Percentiles rank a stretch among this genome's conserved stretches.
Conservation (phyloP, 345 rosid genomes). For the Syzygium aqueum region DNA sequence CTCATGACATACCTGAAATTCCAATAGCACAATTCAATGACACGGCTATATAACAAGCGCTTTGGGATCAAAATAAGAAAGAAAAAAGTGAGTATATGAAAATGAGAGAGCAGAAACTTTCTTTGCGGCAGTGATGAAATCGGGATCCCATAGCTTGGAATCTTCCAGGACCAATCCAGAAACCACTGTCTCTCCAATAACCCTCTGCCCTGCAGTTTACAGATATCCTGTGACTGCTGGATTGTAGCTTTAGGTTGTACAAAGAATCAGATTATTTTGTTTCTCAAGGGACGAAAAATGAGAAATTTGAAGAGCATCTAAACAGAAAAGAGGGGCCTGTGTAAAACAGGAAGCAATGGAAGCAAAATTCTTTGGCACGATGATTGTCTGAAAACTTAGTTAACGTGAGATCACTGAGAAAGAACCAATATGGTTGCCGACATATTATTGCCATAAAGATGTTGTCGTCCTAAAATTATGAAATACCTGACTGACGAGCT, state of each 20-base stretch:
- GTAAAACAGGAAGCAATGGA: neutral
- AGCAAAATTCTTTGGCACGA: neutral
- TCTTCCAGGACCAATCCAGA: slow-evolving; percentile 88
- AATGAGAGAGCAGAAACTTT: slow-evolving; percentile 11
- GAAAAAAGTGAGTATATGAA: neutral
- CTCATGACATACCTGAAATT: slow-evolving; percentile 89
- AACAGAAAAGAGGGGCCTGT: neutral
- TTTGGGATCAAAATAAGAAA: neutral
- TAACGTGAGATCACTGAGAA: neutral
- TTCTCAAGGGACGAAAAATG: neutral
- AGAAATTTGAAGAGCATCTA: neutral
- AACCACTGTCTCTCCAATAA: slow-evolving; percentile 88
- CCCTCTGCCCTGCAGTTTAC: slow-evolving; percentile 71
- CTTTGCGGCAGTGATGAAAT: slow-evolving; percentile 81
- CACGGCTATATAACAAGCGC: neutral
- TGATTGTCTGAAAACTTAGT: neutral
- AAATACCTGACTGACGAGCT: slow-evolving; percentile 79
- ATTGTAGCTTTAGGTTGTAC: neutral
- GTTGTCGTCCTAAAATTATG: neutral
- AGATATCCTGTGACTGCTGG: neutral
- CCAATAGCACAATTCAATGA: neutral
- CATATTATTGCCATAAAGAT: neutral
- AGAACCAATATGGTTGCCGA: neutral
- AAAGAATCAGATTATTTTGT: neutral
- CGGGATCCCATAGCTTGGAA: slow-evolving; percentile 80